Evolutionary conservation across 2,329 filamentous ascomycete species (phyloP).

Genomic region (Didymella pinodella): DNA sequence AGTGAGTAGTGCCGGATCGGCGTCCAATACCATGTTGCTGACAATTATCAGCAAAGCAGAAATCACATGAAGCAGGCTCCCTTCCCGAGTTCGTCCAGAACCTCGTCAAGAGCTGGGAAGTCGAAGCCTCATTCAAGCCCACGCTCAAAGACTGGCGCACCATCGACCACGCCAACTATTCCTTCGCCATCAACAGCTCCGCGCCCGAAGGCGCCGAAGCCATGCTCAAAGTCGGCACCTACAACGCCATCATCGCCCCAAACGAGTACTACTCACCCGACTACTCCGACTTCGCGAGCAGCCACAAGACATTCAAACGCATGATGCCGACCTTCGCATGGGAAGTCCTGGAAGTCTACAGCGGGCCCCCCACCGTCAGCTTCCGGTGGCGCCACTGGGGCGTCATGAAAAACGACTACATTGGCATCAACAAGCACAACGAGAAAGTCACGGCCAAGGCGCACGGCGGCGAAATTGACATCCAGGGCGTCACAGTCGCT

Average conservation of each 20-base stretch:
- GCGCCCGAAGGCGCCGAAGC: conserved; percentile 65
- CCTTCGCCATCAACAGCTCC: conserved; percentile 70
- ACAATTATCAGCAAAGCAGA: conserved; percentile 60
- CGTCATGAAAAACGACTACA: conserved; percentile 71
- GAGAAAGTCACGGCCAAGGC: conserved; percentile 70
- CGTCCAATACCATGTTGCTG: conserved; percentile 6
- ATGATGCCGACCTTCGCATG: conserved; percentile 78
- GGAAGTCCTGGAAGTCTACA: conserved; percentile 74
- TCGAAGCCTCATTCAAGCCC: conserved; percentile 74
- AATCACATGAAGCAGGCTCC: conserved; percentile 63
- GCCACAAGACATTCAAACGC: conserved; percentile 74
- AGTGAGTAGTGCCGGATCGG: conserved; percentile 55
- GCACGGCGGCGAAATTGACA: conserved; percentile 68
- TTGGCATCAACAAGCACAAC: conserved; percentile 67
- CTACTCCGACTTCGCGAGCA: conserved; percentile 67
- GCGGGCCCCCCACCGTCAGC: conserved; percentile 66
- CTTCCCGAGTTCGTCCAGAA: conserved; percentile 71
- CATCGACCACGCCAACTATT: conserved; percentile 66
- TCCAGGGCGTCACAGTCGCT: conserved; percentile 69
- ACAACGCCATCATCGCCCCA: conserved; percentile 71
- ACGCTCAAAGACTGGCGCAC: conserved; percentile 70
- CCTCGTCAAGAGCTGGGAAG: conserved; percentile 77
- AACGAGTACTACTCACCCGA: conserved; percentile 71
- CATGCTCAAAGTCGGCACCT: conserved; percentile 73
- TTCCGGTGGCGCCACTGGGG: conserved; percentile 76